phyloP scores from a whole-genome alignment of 768 basidiomycete genomes.

The Cystofilobasidium ferigula region DNA sequence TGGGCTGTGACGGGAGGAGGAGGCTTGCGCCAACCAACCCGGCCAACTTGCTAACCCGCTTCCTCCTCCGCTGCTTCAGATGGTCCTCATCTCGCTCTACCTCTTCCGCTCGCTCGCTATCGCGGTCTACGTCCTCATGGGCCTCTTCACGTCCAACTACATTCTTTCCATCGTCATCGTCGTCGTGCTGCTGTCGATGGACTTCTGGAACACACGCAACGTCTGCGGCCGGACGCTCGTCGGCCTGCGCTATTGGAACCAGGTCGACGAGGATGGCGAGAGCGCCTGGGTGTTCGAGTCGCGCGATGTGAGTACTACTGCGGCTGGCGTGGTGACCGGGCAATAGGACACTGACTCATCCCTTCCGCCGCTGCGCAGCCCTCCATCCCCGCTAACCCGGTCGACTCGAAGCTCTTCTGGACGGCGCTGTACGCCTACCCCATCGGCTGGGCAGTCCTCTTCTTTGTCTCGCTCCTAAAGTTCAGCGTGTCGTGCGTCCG shows the following conservation, averaged over 20 bases:
- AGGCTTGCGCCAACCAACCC: too few relatives aligned
- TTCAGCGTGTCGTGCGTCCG: conserved; percentile 68
- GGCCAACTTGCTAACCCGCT: neutral
- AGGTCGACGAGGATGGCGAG: conserved; percentile 95
- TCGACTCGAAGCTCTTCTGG: conserved; percentile 40
- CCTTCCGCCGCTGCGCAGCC: conserved; percentile 1
- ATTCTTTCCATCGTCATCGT: conserved; percentile 91
- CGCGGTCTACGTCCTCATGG: conserved; percentile 82
- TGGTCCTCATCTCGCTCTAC: conserved; percentile 76
- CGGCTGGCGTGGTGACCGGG: too few relatives aligned
- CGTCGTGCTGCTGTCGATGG: conserved; percentile 86
- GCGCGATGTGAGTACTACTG: conserved; percentile 80
- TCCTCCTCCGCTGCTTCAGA: conserved; percentile 4
- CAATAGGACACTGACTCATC: too few relatives aligned
- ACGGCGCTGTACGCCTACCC: conserved; percentile 85
- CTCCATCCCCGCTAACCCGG: conserved; percentile 25
- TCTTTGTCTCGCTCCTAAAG: conserved; percentile 80
- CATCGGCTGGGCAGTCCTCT: conserved; percentile 68
- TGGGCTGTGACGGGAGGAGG: too few relatives aligned
- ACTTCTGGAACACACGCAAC: conserved; percentile 99
- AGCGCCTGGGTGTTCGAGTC: conserved; percentile 97
- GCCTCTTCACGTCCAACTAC: conserved; percentile 72
- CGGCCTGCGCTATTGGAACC: conserved; percentile 95
- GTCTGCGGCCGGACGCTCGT: conserved; percentile 87
- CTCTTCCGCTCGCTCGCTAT: conserved; percentile 82